Evolutionary conservation across 164 flowering plant genomes (phyloP).

Genomic region (Vitis rotundifolia): DNA sequence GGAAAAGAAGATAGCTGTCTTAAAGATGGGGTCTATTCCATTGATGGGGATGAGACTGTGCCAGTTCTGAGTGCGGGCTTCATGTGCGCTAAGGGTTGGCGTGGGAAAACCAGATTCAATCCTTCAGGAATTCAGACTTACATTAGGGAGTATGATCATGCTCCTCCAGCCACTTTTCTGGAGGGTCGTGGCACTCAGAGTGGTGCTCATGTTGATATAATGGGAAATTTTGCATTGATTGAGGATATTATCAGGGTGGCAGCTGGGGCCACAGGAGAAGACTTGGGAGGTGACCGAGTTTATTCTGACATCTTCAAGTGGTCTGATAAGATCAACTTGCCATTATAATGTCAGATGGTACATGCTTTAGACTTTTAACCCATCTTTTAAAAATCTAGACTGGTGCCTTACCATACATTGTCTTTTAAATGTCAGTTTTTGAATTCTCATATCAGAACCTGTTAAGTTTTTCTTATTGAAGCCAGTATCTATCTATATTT

Average conservation of each 20-base stretch:
- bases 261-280: slow-evolving; percentile 85
- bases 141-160: slow-evolving; percentile 82
- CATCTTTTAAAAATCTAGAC: neutral
- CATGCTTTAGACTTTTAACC: neutral
- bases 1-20: slow-evolving; percentile 56
- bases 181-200: slow-evolving; percentile 99
- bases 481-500: no score
- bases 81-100: slow-evolving; percentile 98
- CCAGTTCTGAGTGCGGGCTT: slow-evolving; percentile 92
- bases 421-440: no score
- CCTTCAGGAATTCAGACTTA: slow-evolving; percentile 85
- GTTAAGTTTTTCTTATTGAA: no score
- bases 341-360: slow-evolving; percentile 42
- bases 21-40: slow-evolving; percentile 69
- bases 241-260: slow-evolving; percentile 90
- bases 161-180: slow-evolving; percentile 80
- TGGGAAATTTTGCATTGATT: slow-evolving; percentile 94
- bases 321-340: slow-evolving; percentile 79
- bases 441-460: no score
- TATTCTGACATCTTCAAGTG: slow-evolving; percentile 80
- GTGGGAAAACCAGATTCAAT: slow-evolving; percentile 87
- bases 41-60: slow-evolving; percentile 94
- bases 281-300: slow-evolving; percentile 87
- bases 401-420: no score
- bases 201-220: slow-evolving; percentile 98